A percentile compares a stretch with the other conserved stretches of the same genome.
These are phyloP conservation scores for Thielaviopsis ethacetica DNA, from an alignment of 2,329 filamentous ascomycete genomes.

Conservation along the genomic window DNA sequence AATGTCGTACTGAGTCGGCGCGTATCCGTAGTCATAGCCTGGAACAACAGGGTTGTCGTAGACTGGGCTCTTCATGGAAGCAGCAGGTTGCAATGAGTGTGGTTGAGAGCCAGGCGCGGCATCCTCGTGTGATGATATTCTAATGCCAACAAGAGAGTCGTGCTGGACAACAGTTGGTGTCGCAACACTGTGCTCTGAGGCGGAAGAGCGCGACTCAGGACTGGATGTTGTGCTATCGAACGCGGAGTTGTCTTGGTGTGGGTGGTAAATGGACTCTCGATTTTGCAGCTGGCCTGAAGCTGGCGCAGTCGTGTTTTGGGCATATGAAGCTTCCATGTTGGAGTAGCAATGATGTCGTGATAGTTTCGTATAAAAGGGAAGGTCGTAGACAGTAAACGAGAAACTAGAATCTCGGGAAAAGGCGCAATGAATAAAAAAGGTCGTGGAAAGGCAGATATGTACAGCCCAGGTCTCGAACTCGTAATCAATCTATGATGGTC, in stretches of 20 bases:
- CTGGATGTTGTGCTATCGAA: not conserved
- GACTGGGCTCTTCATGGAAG: not conserved
- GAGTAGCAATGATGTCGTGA: not conserved
- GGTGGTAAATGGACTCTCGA: not conserved
- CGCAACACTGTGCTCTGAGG: slow-evolving; percentile 1
- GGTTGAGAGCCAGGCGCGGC: not conserved
- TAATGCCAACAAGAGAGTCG: not conserved
- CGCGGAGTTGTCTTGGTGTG: not conserved
- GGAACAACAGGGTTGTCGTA: slow-evolving; percentile 3
- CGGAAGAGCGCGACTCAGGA: not conserved
- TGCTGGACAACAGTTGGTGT: not conserved
- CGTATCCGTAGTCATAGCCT: not conserved
- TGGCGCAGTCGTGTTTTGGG: not conserved
- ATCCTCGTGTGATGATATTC: slow-evolving; percentile 3
- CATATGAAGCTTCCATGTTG: not conserved
- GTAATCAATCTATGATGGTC: not conserved
- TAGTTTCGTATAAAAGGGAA: not conserved
- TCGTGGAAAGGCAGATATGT: not conserved
- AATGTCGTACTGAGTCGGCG: not conserved
- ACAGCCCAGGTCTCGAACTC: not conserved
- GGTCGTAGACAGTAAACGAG: not conserved
- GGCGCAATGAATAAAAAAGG: not conserved
- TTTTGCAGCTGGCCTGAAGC: not conserved
- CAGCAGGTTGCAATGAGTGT: not conserved
- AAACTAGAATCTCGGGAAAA: not conserved